Base-by-base conservation (phyloP, 805 yeast species). In the Allodekkera sacchari region DNA sequence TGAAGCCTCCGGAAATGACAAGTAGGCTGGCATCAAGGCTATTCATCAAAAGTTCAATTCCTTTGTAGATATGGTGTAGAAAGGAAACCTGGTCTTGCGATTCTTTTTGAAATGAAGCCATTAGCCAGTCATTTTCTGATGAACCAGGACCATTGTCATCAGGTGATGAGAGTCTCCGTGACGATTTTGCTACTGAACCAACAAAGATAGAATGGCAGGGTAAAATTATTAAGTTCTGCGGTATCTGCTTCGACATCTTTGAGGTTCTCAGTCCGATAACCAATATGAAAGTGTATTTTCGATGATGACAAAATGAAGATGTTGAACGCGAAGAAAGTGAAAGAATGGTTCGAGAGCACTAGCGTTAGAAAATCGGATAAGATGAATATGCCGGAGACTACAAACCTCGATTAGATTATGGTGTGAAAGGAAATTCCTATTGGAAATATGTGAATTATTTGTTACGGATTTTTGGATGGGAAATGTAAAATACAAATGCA, bases 1-100 rank as follows among this genome's bases (percentile, higher is more conserved):
- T 83, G 45, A 68, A 79, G 0, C 92, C 89, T 1, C 94, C 94
- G 12, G 57, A 44, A 9, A 55, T 45, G 2, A 53, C 42, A 28
- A 55, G 33, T 8, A 36, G 12, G 1, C 55, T 33, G 21, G 39
- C 30, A 5, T 25, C 34, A 4, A 27, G 18, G 27, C 39, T 58
- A 0, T 45, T 25, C 10, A 52, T 31, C 6, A 74, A 38, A 12
- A 53, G 41, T 1, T 53, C 47, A 8, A 77, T 34, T 1, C 78
- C 71, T 13, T 41, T 43, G 22, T 57, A 46, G 2, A 82, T 68
- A 49, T 83, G 94, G 25, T 74, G 64, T 11, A 72, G 63, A 52
- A 82, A 82, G 15, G 76, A 61, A 3, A 72, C 43, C 43, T 82
- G 87, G 44, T 84, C 92, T 11, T 71, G 50, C 0, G 87, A 83